Base-by-base conservation (phyloP, 257 asterid genomes). In the Ballota nigra region DNA sequence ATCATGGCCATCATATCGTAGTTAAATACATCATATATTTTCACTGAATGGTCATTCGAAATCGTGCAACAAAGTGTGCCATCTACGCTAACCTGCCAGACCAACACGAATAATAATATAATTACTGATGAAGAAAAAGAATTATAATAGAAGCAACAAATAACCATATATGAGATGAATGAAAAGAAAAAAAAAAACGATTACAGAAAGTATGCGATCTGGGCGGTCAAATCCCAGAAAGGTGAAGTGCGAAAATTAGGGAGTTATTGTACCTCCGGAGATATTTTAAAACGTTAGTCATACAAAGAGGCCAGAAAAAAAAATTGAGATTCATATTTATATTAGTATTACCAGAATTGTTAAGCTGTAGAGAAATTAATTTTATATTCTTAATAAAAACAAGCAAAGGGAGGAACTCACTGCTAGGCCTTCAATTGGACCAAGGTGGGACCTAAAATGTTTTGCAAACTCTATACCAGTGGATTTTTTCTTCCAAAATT, bases 1-100 rank as follows among this genome's bases (percentile, higher is more conserved):
- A 95, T 84, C 99, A 95, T 95, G 68, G 96, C 92, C 98, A 95
- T 95, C 99, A 95, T 95, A 78, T 95, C 99, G 77, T 87, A 95
- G 87, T 95, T 95, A 78, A 89, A 89, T 31, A 95, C 98, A 77
- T 95, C 99, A 79, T 86, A 95, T 86, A 95, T 83, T 82, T 95
- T 95, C 78, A 92, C 96, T 0, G 99, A 89, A 26, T 82, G 90
- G 74, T 95, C 99, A 85, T 80, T 81, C 9, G 99, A 95, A 58
- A 95, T 92, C 13, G 99, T 95, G 81, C 99, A 89, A 69, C 99
- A 92, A 66, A 92, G 98, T 62, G 92, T 71, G 36, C 99, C 98
- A 86, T 95, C 99, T 65, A 79, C 72, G 61, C 99, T 95, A 64
- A 95, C 99, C 99, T 91, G 87, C 80, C 83, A 80, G 31, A 64